phyloP scores from a whole-genome alignment of 2,329 filamentous ascomycete genomes.

The Knufia fluminis region DNA sequence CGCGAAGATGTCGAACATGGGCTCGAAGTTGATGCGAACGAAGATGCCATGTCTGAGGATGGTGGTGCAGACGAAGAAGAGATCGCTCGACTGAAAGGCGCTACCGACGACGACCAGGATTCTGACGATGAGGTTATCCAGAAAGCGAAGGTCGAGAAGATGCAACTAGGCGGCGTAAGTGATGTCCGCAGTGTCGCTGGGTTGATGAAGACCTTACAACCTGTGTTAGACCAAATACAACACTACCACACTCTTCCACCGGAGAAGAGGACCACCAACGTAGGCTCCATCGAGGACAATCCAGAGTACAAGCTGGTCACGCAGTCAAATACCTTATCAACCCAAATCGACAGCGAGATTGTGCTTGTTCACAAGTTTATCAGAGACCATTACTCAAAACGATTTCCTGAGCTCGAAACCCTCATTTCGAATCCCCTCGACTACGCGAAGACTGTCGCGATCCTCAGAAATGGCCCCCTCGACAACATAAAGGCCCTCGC shows the following conservation, averaged over 20 bases:
- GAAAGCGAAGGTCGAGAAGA: slow-evolving; percentile 72
- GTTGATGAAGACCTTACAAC: slow-evolving; percentile 72
- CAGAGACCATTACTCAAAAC: slow-evolving; percentile 85
- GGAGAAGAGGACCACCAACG: slow-evolving; percentile 52
- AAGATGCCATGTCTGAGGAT: slow-evolving; percentile 22
- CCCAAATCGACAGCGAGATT: slow-evolving; percentile 86
- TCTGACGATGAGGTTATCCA: slow-evolving; percentile 54
- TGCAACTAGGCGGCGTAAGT: slow-evolving; percentile 62
- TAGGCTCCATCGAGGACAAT: slow-evolving; percentile 84
- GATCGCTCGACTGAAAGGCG: slow-evolving; percentile 20
- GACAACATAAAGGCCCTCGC: slow-evolving; percentile 77
- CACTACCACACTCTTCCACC: slow-evolving; percentile 63
- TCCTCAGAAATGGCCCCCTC: slow-evolving; percentile 85
- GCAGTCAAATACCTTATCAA: slow-evolving; percentile 80
- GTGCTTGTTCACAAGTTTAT: slow-evolving; percentile 93
- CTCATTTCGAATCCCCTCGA: slow-evolving; percentile 87
- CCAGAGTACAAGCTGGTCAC: slow-evolving; percentile 84
- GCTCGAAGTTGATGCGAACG: slow-evolving; percentile 24
- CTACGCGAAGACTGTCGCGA: slow-evolving; percentile 89
- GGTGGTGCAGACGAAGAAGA: slow-evolving; percentile 30
- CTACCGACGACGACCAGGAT: slow-evolving; percentile 48
- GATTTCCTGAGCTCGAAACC: slow-evolving; percentile 86
- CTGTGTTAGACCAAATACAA: slow-evolving; percentile 75
- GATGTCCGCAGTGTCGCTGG: slow-evolving; percentile 72
- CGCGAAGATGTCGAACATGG: slow-evolving; percentile 12